phyloP scores from a whole-genome alignment of 768 basidiomycete species.

The Hirschioporus abietinus region DNA sequence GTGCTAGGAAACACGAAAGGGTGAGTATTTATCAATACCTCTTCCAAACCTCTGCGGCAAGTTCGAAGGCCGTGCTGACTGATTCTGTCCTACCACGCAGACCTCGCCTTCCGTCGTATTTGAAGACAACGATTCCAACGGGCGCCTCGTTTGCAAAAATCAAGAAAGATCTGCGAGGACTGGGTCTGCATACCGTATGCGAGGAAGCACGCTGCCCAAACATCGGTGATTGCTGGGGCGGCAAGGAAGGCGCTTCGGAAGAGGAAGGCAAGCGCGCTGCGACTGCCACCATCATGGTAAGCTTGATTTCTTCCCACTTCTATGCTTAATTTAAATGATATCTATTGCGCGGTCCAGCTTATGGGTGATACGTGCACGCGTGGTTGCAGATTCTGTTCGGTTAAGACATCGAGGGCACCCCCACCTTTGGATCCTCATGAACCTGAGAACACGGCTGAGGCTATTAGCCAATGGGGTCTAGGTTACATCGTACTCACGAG shows the following conservation, averaged over 20 bases:
- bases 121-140: constrained; percentile 91
- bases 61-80: not conserved
- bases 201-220: constrained; percentile 99
- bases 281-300: constrained; percentile 98
- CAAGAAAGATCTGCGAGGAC: constrained; percentile 90
- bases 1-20: constrained; percentile 66
- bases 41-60: not conserved
- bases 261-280: constrained; percentile 75
- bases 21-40: constrained; percentile 33
- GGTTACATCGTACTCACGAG: constrained; percentile 97
- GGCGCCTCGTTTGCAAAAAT: constrained; percentile 86
- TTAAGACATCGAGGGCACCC: constrained; percentile 87
- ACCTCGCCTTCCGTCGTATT: constrained; percentile 77
- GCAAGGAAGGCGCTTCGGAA: constrained; percentile 58
- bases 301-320: constrained; percentile 12
- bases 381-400: constrained; percentile 95
- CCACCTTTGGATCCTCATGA: constrained; percentile 93
- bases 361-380: constrained; percentile 99
- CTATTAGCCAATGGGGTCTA: constrained; percentile 94
- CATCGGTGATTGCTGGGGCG: constrained; percentile 99
- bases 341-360: constrained; percentile 42
- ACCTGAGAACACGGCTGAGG: constrained; percentile 97
- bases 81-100: constrained; percentile 32
- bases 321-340: not conserved
- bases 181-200: constrained; percentile 92